Base-by-base conservation (phyloP, 768 basidiomycete genomes). In the Mycena haematopus region DNA sequence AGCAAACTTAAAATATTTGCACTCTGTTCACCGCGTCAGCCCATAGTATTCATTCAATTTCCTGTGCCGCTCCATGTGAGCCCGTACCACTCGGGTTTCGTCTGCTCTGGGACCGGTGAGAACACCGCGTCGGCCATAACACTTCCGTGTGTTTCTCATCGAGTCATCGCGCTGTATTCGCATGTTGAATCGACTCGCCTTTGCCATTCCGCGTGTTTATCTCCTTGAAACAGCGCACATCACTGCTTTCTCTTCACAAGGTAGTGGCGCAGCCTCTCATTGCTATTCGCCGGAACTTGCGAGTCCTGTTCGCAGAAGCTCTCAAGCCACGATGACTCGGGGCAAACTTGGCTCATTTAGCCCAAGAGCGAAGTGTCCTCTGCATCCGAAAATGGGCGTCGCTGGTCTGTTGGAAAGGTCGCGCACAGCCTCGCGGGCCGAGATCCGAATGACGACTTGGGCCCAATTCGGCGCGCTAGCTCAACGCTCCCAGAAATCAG, bases 401-500 rank as follows among this genome's bases (percentile, higher is more conserved):
- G 22, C 9, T 24, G 8, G 27, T 65, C 63, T 65, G 63, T 56
- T 65, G 58, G 58, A 59, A 64, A 60, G 24, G 22, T 65, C 50
- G 27, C 45, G 19, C 46, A 35, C 24, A 8, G 22, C 42, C 58
- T 15, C 54, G n/a, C 53, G 40, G 53, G 21, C 53, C 40, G 40
- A 10, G 19, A 3, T 22, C 40, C 40, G 53, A 15, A 25, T 17
- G 11, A 25, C 11, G 6, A 36, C 11, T 7, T 38, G 27, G 17
- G n/a, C 25, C 52, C 38, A 42, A 51, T 51, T 44, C n/a, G 40
- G 21, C 21, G 50, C 8, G 33, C 13, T 36, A 36, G 36, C 13
- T 7, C 14, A 36, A 9, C 14, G 36, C 13, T 22, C 10, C 9
- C 38, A 7, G 14, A 7, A 45, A 60, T 47, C 53, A 33, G 47